Evolutionary conservation across 2,329 filamentous ascomycete species (phyloP).

Genomic region (Dothideomycetes sp.): DNA sequence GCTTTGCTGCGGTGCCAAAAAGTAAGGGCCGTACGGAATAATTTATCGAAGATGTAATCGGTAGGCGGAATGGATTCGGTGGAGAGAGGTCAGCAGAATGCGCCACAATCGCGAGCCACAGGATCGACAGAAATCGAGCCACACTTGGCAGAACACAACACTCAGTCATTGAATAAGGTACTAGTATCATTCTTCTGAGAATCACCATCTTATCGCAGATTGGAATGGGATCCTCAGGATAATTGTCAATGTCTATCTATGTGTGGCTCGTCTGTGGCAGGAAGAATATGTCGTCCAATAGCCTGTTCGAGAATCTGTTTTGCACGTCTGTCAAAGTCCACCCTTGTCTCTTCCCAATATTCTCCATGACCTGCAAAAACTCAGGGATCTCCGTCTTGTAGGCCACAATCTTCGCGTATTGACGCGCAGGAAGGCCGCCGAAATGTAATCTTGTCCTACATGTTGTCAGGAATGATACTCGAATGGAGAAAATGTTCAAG

Average conservation of each 20-base stretch:
- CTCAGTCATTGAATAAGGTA: no score
- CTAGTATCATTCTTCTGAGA: no score
- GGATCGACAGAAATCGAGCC: neutral
- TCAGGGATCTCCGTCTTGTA: conserved; percentile 32
- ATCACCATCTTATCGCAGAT: no score
- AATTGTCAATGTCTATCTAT: no score
- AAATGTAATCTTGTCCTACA: neutral
- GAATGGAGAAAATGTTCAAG: neutral
- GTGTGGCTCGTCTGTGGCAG: no score
- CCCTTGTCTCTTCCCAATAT: conserved; percentile 32
- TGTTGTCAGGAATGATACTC: neutral
- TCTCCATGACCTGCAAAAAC: conserved; percentile 27
- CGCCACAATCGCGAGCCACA: conserved; percentile 5
- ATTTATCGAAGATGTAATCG: conserved; percentile 9
- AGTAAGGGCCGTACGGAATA: no score
- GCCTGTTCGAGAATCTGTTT: conserved; percentile 34
- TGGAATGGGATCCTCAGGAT: no score
- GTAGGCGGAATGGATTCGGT: neutral
- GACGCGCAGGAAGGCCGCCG: conserved; percentile 18
- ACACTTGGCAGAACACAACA: conserved; percentile 2
- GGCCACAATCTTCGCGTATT: conserved; percentile 30
- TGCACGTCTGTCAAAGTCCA: conserved; percentile 33
- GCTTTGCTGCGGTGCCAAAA: no score
- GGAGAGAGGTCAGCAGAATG: conserved; percentile 3
- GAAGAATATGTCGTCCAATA: conserved; percentile 28